Conservation (phyloP, 2,329 filamentous ascomycete genomes). For the Thermoascus crustaceus region DNA sequence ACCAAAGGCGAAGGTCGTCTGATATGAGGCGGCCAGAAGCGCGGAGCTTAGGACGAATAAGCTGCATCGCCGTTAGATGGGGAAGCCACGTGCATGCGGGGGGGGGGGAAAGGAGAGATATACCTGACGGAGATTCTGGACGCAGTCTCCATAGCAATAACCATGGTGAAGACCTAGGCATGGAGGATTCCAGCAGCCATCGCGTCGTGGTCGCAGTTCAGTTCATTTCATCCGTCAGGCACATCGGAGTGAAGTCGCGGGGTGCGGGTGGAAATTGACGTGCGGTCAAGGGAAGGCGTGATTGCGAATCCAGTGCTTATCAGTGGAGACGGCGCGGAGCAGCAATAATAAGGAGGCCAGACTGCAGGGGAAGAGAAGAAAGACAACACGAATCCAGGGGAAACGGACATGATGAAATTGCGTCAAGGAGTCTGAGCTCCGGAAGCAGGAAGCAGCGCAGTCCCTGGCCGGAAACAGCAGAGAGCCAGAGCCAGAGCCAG, state of each 20-base stretch:
- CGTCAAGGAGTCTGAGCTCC: too few species aligned
- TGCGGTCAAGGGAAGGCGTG: neutral
- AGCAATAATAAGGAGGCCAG: neutral
- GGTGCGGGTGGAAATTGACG: neutral
- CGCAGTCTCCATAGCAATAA: neutral
- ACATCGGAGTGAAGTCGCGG: too few species aligned
- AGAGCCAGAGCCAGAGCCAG: too few species aligned
- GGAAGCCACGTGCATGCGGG: neutral
- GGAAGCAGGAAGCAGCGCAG: too few species aligned
- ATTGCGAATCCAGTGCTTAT: slow-evolving; percentile 1
- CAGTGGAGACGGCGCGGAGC: slow-evolving; percentile 1
- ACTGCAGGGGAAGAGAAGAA: neutral
- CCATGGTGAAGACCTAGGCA: neutral
- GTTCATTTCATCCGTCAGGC: neutral
- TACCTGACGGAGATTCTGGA: slow-evolving; percentile 25
- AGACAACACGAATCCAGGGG: neutral
- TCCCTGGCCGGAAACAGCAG: too few species aligned
- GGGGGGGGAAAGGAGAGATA: neutral
- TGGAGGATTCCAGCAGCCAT: neutral
- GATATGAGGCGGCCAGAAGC: slow-evolving; percentile 27
- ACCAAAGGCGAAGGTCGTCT: slow-evolving; percentile 34
- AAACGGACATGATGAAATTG: too few species aligned
- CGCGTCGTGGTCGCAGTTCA: neutral
- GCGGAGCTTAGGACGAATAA: slow-evolving; percentile 26
- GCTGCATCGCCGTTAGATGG: slow-evolving; percentile 13